Conservation (phyloP, 2,329 filamentous ascomycete genomes). For the Alternaria gaisen region DNA sequence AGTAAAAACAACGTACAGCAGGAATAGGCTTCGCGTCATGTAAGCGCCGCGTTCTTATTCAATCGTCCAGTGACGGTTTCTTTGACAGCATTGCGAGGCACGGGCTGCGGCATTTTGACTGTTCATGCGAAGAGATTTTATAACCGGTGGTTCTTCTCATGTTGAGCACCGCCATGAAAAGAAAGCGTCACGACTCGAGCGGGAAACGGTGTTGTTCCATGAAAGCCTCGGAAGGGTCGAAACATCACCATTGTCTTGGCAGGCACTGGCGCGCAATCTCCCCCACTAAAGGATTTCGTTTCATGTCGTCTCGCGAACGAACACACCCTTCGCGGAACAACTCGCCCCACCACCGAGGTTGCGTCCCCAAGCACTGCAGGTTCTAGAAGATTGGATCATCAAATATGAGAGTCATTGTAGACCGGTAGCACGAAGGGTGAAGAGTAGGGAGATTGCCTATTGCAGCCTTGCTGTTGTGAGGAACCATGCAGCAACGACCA, state of each 20-base stretch:
- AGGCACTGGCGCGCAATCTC: conserved; percentile 27
- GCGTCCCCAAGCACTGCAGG: conserved; percentile 13
- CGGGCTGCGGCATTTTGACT: not conserved
- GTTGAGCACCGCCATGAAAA: not conserved
- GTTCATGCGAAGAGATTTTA: not conserved
- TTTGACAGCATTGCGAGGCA: not conserved
- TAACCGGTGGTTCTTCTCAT: conserved; percentile 5
- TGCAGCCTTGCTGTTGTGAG: not conserved
- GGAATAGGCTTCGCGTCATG: not conserved
- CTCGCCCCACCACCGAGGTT: conserved; percentile 21
- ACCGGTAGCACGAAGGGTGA: conserved; percentile 3
- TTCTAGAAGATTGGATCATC: conserved; percentile 18
- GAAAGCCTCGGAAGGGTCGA: conserved; percentile 15
- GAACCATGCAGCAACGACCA: not conserved
- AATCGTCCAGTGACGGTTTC: not conserved
- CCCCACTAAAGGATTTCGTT: conserved; percentile 26
- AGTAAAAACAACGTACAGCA: not conserved
- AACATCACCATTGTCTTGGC: conserved; percentile 20
- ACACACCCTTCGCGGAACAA: conserved; percentile 22
- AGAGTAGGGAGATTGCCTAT: not conserved
- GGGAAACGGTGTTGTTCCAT: not conserved
- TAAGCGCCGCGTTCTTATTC: not conserved
- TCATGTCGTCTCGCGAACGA: conserved; percentile 19
- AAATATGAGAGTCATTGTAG: conserved; percentile 8
- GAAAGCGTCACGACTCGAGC: not conserved